Conservation (phyloP, 2,329 filamentous ascomycete genomes). For the Polychaeton citri region DNA sequence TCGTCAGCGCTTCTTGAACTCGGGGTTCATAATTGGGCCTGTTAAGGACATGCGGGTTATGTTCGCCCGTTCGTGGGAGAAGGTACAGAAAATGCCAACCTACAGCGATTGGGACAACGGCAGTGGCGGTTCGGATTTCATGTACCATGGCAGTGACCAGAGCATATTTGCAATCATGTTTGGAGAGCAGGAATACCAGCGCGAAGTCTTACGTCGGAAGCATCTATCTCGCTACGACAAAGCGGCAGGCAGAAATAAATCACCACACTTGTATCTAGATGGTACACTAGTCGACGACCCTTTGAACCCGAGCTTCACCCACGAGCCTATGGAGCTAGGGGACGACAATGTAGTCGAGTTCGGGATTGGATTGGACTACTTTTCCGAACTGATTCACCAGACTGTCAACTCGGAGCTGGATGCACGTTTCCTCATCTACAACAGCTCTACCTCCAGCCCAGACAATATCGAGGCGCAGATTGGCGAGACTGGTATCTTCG, state of each 20-base stretch:
- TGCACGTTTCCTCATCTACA: conserved; percentile 6
- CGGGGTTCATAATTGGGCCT: conserved; percentile 13
- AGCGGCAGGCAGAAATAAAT: conserved; percentile 1
- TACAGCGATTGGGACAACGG: conserved; percentile 14
- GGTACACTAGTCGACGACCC: conserved; percentile 8
- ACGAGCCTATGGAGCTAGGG: conserved; percentile 4
- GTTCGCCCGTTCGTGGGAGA: conserved; percentile 11
- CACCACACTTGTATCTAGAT: conserved; percentile 2
- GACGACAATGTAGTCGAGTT: conserved; percentile 9
- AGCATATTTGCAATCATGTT: conserved; percentile 15
- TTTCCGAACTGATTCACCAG: conserved; percentile 7
- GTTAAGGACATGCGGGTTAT: conserved; percentile 11
- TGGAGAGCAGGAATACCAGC: conserved; percentile 18
- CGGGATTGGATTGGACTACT: conserved; percentile 10
- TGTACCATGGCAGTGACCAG: conserved; percentile 14
- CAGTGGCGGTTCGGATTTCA: conserved; percentile 10
- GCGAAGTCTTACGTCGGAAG: conserved; percentile 13
- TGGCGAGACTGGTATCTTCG: conserved; percentile 5
- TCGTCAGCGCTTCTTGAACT: conserved; percentile 14
- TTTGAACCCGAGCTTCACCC: conserved; percentile 8
- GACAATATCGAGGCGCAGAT: conserved; percentile 3
- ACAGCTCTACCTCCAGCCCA: not conserved
- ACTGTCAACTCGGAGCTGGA: conserved; percentile 9
- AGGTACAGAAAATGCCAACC: conserved; percentile 8
- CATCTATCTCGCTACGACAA: conserved; percentile 10